Evolutionary conservation across 805 yeast species (phyloP).

Genomic region (Myxozyma vanderwaltii): DNA sequence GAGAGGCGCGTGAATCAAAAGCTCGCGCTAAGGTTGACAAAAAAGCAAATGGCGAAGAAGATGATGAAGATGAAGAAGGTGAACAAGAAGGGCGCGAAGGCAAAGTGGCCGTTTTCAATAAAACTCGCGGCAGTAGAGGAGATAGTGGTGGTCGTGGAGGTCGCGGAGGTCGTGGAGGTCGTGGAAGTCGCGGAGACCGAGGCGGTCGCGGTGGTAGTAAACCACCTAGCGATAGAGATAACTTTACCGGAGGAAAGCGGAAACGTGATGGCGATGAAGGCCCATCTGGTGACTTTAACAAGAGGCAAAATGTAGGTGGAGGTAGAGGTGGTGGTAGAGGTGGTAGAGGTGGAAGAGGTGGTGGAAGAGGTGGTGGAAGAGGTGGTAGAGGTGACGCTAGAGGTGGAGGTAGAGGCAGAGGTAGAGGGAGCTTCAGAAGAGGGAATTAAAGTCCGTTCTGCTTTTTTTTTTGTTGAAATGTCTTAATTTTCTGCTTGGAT

Average conservation of each 20-base stretch:
- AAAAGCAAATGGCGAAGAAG: neutral
- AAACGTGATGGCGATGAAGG: constrained; percentile 9
- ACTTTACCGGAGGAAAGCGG: constrained; percentile 1
- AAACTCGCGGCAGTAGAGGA: constrained; percentile 2
- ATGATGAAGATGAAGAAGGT: neutral
- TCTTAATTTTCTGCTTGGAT: too few relatives aligned
- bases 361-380: neutral
- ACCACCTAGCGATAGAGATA: neutral
- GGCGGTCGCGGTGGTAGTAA: constrained; percentile 3
- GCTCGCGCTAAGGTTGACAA: neutral
- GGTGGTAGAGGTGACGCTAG: too few relatives aligned
- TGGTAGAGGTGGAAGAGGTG: neutral
- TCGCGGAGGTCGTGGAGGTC: neutral
- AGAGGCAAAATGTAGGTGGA: constrained; percentile 6
- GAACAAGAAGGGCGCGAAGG: constrained; percentile 5
- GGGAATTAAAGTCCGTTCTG: neutral
- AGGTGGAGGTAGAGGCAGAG: neutral
- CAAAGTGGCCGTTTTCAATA: neutral
- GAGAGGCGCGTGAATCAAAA: constrained; percentile 56
- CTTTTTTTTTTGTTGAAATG: too few relatives aligned
- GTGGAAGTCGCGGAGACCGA: neutral
- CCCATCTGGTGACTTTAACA: neutral
- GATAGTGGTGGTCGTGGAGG: neutral
- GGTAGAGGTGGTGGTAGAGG: neutral
- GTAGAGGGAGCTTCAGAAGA: neutral